Evolutionary conservation across 805 yeast genomes (phyloP), one percentile per base, ranked within the genome.

Genomic region (Hanseniaspora valbyensis): DNA sequence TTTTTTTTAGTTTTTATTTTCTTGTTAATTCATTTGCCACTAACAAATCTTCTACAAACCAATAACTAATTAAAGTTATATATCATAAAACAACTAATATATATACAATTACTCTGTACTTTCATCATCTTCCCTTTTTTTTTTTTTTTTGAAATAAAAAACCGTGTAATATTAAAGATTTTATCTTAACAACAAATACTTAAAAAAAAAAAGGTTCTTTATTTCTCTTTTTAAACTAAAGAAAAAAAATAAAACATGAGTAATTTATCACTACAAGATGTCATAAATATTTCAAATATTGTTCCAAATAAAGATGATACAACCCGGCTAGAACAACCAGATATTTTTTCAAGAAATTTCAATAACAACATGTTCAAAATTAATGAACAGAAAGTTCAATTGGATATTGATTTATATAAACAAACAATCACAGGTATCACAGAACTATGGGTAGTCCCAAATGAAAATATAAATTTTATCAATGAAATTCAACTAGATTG

Each of bases 381-480:
- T 21, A 88, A 90, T 4, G 95, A 88, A 63, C 96, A 90, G 64
- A 75, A 83, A 56, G 83, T 90, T 13, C 73, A 76, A 24, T 66
- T 90, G 18, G 95, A 89, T 61, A 77, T 90, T 3, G 95, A 88
- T 62, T 68, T 89, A 39, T 73, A 78, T n/a, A 69, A 71, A 16
- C 72, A 75, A 54, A 59, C 67, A 19, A 67, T 88, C 5, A 61
- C 59, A 0, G 98, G 97, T 14, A 73, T 76, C 56, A 87, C 96
- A 0, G 96, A 89, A 60, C 67, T 92, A 29, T 82, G 92, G 1
- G 70, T 89, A 2, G 71, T 84, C 16, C 96, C 98, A 0, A 77
- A 14, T 76, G 79, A 46, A 68, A 48, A 39, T 18, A 24, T 39
- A 1, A 79, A 19, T 59, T 55, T 69, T 1, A 67, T 90, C 41